A percentile compares a stretch with the other conserved stretches of the same genome.
Evolutionary conservation across 805 yeast genomes (phyloP).

Genomic region (Sugiyamaella mastotermitis): DNA sequence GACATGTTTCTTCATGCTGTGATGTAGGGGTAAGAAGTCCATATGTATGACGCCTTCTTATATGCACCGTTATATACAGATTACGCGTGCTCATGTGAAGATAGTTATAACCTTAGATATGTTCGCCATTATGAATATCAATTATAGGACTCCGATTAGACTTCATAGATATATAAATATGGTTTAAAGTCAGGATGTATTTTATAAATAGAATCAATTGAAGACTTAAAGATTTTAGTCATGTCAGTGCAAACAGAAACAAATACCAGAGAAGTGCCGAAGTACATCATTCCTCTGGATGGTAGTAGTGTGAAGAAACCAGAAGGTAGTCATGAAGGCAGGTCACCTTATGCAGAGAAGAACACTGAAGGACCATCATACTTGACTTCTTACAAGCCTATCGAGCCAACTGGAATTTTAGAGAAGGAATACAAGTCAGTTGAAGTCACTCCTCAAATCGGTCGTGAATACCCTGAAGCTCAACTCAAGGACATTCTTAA

Average conservation of each 20-base stretch:
- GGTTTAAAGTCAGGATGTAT: too few species aligned
- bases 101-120: too few species aligned
- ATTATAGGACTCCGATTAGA: too few species aligned
- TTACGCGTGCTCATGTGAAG: too few species aligned
- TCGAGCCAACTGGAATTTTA: constrained; percentile 20
- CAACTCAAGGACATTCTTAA: constrained; percentile 24
- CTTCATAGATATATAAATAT: too few species aligned
- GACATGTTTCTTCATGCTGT: too few species aligned
- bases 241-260: neutral
- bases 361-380: constrained; percentile 6
- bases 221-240: neutral
- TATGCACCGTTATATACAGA: too few species aligned
- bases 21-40: too few species aligned
- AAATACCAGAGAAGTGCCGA: neutral
- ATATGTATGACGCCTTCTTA: too few species aligned
- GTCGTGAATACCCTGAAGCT: constrained; percentile 27
- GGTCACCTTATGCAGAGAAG: constrained; percentile 24
- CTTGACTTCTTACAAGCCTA: constrained; percentile 15
- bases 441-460: constrained; percentile 30
- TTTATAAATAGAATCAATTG: too few species aligned
- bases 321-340: constrained; percentile 14
- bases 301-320: constrained; percentile 1
- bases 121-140: too few species aligned
- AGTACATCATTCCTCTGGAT: constrained; percentile 1
- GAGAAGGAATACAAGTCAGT: constrained; percentile 23